Base-by-base conservation (phyloP, 805 yeast species). In the Teunomyces funiuensis region DNA sequence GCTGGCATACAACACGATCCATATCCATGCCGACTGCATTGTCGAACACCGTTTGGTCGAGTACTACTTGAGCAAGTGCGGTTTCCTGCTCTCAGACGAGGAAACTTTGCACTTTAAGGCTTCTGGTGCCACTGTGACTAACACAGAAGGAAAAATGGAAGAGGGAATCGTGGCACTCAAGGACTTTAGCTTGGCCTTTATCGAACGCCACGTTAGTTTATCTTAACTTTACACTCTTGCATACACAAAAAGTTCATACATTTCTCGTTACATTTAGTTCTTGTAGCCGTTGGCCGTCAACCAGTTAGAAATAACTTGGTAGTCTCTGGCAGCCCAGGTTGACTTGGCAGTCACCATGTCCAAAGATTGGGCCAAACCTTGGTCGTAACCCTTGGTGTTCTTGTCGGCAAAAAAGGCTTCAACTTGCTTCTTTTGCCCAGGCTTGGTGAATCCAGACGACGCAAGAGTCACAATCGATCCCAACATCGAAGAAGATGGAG, bases 401-500 rank as follows among this genome's bases (percentile, higher is more conserved):
- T 73, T 81, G 16, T 45, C 57, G n/a, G 55, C 61, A 53, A 80
- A 80, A 71, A 82, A 76, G 25, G 59, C 56, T 46, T 70, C 66
- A 43, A 82, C 75, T 43, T 73, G 75, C 16, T 71, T 68, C 50
- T 73, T 72, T 47, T 80, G 79, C 25, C 71, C 77, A 27, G 63
- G 60, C 40, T 77, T 76, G 20, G 88, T 75, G 65, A 80, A 83
- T 1, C 84, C 80, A 17, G 80, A 65, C 28, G 86, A 75, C 36
- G 82, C 66, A 26, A 85, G 48, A 23, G 74, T 70, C 28, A 91
- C 85, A 44, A 93, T 82, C 14, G 83, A 71, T 15, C 91, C 85
- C 53, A 91, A 72, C 87, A 89, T 80, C 17, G 88, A 74, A 49
- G 84, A 74, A 9, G 88, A 84, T 11, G 95, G 88, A 39, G 97